Conservation (phyloP, 1,139 yeast genomes). For the Yamadazyma spencermartinsiae region DNA sequence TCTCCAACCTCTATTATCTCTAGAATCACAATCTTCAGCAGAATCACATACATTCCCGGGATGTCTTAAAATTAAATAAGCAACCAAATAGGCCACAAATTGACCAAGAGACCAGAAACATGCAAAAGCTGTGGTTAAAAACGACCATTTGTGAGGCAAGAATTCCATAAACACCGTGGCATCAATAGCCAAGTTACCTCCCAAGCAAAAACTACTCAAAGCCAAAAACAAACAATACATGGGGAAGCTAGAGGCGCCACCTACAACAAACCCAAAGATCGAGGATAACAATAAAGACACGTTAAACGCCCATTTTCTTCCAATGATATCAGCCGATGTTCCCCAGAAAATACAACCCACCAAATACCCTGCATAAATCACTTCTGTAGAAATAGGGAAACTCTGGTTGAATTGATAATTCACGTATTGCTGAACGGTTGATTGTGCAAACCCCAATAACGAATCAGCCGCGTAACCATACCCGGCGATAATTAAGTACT, state of each 20-base stretch:
- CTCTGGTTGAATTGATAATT: constrained; percentile 24
- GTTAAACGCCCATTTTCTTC: constrained; percentile 54
- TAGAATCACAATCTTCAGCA: constrained; percentile 31
- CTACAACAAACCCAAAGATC: constrained; percentile 25
- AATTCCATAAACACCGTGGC: constrained; percentile 31
- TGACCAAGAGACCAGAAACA: constrained; percentile 41
- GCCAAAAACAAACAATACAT: constrained; percentile 27
- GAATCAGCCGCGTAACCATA: constrained; percentile 25
- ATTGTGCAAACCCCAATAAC: constrained; percentile 32
- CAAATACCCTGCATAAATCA: constrained; percentile 40
- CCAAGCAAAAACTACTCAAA: constrained; percentile 26
- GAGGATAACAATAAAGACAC: constrained; percentile 26
- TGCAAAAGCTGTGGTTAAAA: constrained; percentile 32
- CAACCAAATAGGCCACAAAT: constrained; percentile 30
- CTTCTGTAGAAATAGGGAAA: constrained; percentile 21
- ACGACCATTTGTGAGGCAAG: constrained; percentile 20
- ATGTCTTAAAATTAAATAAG: constrained; percentile 29
- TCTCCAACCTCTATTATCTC: constrained; percentile 36
- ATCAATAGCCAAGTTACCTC: constrained; percentile 33
- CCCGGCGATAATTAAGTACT: constrained; percentile 29
- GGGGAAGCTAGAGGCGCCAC: constrained; percentile 31
- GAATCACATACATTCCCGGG: constrained; percentile 27
- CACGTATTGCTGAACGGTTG: constrained; percentile 42
- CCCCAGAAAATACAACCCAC: constrained; percentile 57
- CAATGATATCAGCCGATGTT: constrained; percentile 52